phyloP scores from a whole-genome alignment of 2,329 filamentous ascomycete species.

The Xylaria sp. region DNA sequence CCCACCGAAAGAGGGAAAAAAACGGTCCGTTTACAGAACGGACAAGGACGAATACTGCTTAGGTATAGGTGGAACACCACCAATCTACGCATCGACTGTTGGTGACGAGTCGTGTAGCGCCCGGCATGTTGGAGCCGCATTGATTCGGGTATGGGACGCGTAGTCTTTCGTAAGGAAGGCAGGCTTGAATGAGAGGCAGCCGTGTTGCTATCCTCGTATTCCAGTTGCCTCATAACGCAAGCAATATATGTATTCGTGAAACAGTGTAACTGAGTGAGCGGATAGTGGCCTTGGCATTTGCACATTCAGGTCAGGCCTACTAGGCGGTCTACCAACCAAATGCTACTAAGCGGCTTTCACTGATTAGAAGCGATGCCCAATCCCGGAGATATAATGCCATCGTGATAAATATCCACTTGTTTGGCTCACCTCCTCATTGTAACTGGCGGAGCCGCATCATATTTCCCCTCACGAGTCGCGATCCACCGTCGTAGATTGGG shows the following conservation, averaged over 20 bases:
- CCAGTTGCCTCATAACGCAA: constrained; percentile 12
- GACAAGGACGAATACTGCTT: background rate
- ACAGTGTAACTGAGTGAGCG: constrained; percentile 9
- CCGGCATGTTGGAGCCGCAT: constrained; percentile 9
- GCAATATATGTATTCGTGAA: constrained; percentile 1
- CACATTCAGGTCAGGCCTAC: background rate
- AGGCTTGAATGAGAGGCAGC: constrained; percentile 4
- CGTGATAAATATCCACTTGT: constrained; percentile 7
- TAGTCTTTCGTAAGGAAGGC: background rate
- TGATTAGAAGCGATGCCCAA: background rate
- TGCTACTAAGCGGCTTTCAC: background rate
- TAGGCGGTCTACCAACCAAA: background rate
- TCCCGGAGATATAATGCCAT: background rate
- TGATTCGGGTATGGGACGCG: background rate
- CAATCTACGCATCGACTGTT: background rate
- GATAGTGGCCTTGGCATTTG: constrained; percentile 7
- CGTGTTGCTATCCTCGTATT: constrained; percentile 15
- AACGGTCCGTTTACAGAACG: constrained; percentile 25
- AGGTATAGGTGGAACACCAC: constrained; percentile 2
- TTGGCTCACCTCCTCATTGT: constrained; percentile 1
- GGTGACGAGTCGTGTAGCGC: constrained; percentile 13
- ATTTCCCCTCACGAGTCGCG: constrained; percentile 7
- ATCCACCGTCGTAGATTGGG: background rate
- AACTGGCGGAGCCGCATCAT: constrained; percentile 8
- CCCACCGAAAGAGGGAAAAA: constrained; percentile 21